Conservation (phyloP, 2,329 filamentous ascomycete genomes). For the Aspergillus luchuensis region DNA sequence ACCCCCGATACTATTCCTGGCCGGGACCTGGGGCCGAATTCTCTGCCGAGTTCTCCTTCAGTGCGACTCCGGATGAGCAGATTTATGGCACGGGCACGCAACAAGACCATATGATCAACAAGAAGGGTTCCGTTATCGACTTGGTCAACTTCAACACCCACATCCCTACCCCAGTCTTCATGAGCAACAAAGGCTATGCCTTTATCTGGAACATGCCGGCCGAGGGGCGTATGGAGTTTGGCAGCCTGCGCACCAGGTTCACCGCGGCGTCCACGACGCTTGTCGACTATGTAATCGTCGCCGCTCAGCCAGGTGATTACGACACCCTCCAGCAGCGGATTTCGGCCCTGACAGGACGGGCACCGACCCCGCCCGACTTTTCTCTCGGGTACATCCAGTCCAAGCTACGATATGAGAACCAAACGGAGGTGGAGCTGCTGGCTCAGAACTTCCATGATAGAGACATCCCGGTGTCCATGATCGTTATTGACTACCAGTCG, state of each 20-base stretch:
- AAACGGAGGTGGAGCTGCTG: conserved; percentile 60
- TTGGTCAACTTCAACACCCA: conserved; percentile 67
- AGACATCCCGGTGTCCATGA: conserved; percentile 61
- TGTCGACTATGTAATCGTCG: conserved; percentile 64
- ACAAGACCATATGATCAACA: conserved; percentile 60
- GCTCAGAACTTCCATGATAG: conserved; percentile 58
- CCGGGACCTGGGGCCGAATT: conserved; percentile 39
- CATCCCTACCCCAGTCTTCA: conserved; percentile 61
- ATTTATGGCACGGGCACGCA: conserved; percentile 68
- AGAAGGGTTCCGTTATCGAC: conserved; percentile 63
- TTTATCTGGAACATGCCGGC: conserved; percentile 66
- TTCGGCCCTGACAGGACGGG: conserved; percentile 56
- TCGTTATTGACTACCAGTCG: conserved; percentile 67
- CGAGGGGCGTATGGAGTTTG: conserved; percentile 60
- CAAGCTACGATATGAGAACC: conserved; percentile 64
- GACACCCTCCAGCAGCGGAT: conserved; percentile 57
- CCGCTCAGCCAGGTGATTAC: conserved; percentile 50
- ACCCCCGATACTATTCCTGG: conserved; percentile 41
- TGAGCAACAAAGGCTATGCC: conserved; percentile 62
- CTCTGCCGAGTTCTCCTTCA: conserved; percentile 39
- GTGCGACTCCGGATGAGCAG: conserved; percentile 50
- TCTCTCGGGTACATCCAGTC: conserved; percentile 67
- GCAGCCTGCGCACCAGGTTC: conserved; percentile 59
- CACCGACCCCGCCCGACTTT: conserved; percentile 65
- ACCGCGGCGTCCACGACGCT: conserved; percentile 57